These are phyloP conservation scores for Phlyctochytrium planicorne DNA, from an alignment of 192 early-diverging fungal genomes.

Conservation along the genomic window DNA sequence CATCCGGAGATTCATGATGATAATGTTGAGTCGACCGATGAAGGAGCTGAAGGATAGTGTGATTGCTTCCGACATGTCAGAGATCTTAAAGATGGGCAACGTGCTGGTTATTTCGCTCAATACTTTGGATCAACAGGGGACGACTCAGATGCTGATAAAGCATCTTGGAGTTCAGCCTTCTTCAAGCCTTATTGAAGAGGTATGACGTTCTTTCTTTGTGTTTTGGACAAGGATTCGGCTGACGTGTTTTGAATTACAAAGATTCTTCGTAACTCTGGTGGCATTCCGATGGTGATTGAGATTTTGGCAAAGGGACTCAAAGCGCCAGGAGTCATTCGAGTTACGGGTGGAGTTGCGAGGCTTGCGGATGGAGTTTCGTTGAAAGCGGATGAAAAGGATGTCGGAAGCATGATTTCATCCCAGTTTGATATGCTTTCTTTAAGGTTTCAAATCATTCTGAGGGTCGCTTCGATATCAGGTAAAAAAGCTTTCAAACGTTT, in stretches of 20 bases:
- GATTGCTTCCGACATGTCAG: not conserved
- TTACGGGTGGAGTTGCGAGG: not conserved
- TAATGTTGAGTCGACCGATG: not conserved
- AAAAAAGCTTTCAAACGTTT: too few relatives aligned
- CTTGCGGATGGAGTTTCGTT: not conserved
- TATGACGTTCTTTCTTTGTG: not conserved
- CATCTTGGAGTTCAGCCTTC: not conserved
- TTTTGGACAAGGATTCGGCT: not conserved
- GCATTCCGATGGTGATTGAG: not conserved
- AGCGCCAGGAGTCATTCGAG: not conserved
- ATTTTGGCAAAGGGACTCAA: not conserved
- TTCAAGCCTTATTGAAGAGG: not conserved
- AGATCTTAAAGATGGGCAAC: not conserved
- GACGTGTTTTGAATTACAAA: too few relatives aligned
- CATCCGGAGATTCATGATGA: not conserved
- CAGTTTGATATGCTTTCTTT: not conserved
- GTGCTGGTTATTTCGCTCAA: not conserved
- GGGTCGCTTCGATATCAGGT: not conserved
- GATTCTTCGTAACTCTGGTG: not conserved
- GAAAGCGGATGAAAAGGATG: not conserved
- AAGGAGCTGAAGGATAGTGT: not conserved
- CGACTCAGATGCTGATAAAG: not conserved
- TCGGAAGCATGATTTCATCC: not conserved
- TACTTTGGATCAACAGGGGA: not conserved
- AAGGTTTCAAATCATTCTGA: not conserved